Base-by-base conservation (phyloP, 1,284 basidiomycete genomes). In the Malassezia restricta region DNA sequence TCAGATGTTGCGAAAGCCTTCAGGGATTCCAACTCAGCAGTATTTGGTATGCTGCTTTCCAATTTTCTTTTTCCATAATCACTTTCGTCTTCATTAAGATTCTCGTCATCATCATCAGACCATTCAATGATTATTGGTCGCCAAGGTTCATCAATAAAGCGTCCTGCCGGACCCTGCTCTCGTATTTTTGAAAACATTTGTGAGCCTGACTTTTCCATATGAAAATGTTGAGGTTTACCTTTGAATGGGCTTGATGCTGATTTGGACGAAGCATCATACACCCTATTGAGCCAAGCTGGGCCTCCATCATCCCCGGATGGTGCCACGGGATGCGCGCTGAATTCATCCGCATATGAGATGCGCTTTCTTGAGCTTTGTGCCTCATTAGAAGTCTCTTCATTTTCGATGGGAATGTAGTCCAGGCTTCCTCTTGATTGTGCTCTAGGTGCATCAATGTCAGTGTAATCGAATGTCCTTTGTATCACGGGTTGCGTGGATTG, bases 261-360 rank as follows among this genome's bases (percentile, higher is more conserved):
- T 4, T 24, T 35, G 11, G 33, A 35, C 11, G 33, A 35, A 12
- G 33, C 33, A 35, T 15, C 33, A 35, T 15, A 12, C 4, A 20
- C 14, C n/a, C 35, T 32, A 39, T 40, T 17, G 8, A 20, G 11
- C 46, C 46, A 40, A 8, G 46, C 3, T 12, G 24, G 24, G 1
- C 5, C 14, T 1, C 33, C 46, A 27, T 38, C n/a, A 40, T 47
- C 46, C 3, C 46, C 46, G 17, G 30, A 31, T 4, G 46, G 46
- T 27, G 46, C 35, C 28, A 29, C 27, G 12, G 37, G 27, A 15
- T 33, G 37, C 1, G 43, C 15, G 28, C 35, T 49, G 12, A 43
- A 49, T 29, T 54, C 52, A 30, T 54, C 52, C 14, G 52, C 52
- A 33, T 54, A 54, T 1, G 52, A 54, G 3, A 54, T 40, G 5